These are phyloP conservation scores for Yamadazyma diddensiae DNA, from an alignment of 1,139 yeast genomes.

Conservation along the genomic window DNA sequence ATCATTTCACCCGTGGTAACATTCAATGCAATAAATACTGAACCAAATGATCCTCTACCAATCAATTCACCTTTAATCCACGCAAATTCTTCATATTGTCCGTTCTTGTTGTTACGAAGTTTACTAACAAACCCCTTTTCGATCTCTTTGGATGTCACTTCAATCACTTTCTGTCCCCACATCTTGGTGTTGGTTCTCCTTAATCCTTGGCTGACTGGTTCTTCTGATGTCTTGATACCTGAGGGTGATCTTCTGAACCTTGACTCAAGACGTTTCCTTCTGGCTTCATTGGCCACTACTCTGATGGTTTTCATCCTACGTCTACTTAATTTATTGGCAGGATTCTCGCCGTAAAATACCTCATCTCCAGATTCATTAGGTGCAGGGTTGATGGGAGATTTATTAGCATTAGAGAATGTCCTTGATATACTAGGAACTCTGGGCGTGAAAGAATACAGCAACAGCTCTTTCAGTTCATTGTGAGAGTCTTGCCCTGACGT, in stretches of 20 bases:
- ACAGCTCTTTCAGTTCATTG: neutral
- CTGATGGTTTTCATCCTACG: constrained; percentile 77
- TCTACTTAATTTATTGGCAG: constrained; percentile 28
- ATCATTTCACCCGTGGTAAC: constrained; percentile 98
- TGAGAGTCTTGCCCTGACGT: neutral
- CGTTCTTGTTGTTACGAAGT: constrained; percentile 55
- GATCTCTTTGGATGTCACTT: constrained; percentile 75
- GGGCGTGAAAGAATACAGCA: constrained; percentile 6
- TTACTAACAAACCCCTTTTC: constrained; percentile 58
- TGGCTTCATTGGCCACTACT: constrained; percentile 88
- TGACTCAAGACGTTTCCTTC: constrained; percentile 47
- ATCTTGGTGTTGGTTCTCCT: constrained; percentile 84
- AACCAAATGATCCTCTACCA: constrained; percentile 98
- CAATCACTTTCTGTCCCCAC: constrained; percentile 96
- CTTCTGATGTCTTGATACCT: constrained; percentile 13
- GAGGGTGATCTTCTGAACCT: constrained; percentile 6
- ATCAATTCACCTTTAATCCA: constrained; percentile 98
- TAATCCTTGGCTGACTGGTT: constrained; percentile 26
- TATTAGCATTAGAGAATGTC: constrained; percentile 48
- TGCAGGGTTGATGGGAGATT: constrained; percentile 34
- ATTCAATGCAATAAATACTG: constrained; percentile 86
- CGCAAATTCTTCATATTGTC: constrained; percentile 79
- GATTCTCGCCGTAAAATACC: constrained; percentile 30
- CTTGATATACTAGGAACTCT: constrained; percentile 41
- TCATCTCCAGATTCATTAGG: constrained; percentile 30